Conservation (phyloP, 2,329 filamentous ascomycete genomes). For the Emergomyces orientalis region DNA sequence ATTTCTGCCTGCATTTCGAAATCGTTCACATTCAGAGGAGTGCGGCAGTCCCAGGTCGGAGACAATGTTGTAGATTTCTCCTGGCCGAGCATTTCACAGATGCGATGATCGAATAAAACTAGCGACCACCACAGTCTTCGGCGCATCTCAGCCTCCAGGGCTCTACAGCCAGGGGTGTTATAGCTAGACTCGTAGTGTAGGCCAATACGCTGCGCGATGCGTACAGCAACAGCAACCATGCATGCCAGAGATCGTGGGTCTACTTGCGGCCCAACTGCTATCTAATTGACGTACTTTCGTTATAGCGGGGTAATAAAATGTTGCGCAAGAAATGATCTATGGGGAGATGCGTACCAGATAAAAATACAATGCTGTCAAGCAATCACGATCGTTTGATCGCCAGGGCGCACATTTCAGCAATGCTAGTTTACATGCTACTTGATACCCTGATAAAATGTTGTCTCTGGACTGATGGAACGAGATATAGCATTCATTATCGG, state of each 20-base stretch:
- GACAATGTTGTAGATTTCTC: not conserved
- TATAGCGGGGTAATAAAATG: not conserved
- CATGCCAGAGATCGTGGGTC: too few relatives aligned
- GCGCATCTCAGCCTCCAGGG: not conserved
- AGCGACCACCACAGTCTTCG: not conserved
- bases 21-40: not conserved
- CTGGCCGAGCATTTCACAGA: not conserved
- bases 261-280: not conserved
- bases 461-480: too few relatives aligned
- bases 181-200: not conserved
- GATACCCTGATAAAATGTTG: too few relatives aligned
- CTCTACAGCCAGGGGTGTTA: not conserved
- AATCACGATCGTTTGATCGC: not conserved
- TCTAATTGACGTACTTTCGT: not conserved
- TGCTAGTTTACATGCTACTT: too few relatives aligned
- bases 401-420: not conserved
- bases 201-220: not conserved
- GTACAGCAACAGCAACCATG: too few relatives aligned
- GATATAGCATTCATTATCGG: too few relatives aligned
- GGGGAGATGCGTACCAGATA: not conserved
- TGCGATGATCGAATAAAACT: not conserved
- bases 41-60: not conserved
- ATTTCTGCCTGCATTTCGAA: not conserved
- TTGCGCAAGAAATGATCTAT: not conserved
- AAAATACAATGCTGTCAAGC: not conserved